phyloP scores from a whole-genome alignment of 495 filamentous ascomycete species.

The Trichocladium antarcticum region DNA sequence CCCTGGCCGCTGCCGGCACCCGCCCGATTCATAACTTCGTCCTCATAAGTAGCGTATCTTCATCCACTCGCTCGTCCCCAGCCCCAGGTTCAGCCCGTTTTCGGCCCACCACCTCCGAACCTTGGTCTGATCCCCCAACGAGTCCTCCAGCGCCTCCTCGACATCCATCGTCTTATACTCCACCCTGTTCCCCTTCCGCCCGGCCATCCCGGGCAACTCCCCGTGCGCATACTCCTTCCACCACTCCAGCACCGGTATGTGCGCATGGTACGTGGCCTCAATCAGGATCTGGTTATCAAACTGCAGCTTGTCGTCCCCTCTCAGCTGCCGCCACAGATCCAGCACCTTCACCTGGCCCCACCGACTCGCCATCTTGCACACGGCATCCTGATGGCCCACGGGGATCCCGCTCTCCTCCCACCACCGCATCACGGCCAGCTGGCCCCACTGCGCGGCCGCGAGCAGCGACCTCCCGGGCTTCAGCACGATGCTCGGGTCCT shows the following conservation, averaged over 20 bases:
- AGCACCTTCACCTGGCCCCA: conserved; percentile 81
- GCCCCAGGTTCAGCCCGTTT: conserved; percentile 76
- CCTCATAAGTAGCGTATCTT: conserved; percentile 39
- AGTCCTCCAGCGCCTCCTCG: conserved; percentile 86
- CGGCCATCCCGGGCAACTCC: conserved; percentile 33
- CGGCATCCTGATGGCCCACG: conserved; percentile 59
- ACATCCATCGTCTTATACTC: conserved; percentile 95
- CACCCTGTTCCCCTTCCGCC: conserved; percentile 42
- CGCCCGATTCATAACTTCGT: not conserved
- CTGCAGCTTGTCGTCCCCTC: conserved; percentile 68
- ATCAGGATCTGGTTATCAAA: conserved; percentile 86
- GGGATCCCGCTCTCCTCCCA: conserved; percentile 71
- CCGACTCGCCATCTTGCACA: conserved; percentile 71
- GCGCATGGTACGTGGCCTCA: conserved; percentile 75
- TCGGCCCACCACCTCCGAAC: conserved; percentile 82
- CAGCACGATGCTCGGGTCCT: conserved; percentile 36
- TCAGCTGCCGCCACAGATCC: conserved; percentile 65
- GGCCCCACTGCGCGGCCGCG: conserved; percentile 67
- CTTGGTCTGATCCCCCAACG: conserved; percentile 54
- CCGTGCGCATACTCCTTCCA: conserved; percentile 66
- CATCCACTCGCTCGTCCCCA: conserved; percentile 91
- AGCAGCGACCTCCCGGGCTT: conserved; percentile 74
- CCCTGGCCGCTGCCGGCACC: too few relatives aligned
- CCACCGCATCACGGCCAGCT: conserved; percentile 61
- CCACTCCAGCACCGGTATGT: conserved; percentile 79